Base-by-base conservation (phyloP, 176 grass and related monocot genomes). In the Metroxylon sagu region DNA sequence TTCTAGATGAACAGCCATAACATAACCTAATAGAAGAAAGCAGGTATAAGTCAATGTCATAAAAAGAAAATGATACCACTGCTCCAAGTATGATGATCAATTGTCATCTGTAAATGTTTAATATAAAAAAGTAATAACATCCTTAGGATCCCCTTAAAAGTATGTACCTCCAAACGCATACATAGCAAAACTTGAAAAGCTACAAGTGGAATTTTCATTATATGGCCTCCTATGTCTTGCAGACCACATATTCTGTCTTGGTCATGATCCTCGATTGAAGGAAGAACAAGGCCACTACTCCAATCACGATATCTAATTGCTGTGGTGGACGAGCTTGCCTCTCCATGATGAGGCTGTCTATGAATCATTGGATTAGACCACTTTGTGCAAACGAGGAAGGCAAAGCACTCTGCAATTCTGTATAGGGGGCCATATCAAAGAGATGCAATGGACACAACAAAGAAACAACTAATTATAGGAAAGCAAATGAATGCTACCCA, bases 371-470 rank as follows among this genome's bases (percentile, higher is more conserved):
- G 72, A 82, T 71, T 79, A 48, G 75, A 85, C 76, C 87, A 90
- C 73, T 80, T 83, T 52, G 72, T 74, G 74, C 75, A 90, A 26
- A 71, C 82, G 52, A 90, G 75, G 79, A 85, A 82, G 30, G 72
- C 82, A 82, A 90, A 90, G 57, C 79, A 82, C 52, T 90, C 60
- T 4, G 87, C 81, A 74, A 85, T 90, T 55, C 87, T 90, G 75
- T 23, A 64, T 60, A 61, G 50, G 3, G 35, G 10, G 35, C 2
- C 3, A 43, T 43, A 10, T 43, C 35, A 43, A 14, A 43, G 12
- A 3, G 35, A 12, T 43, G 35, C 10, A 14, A 14, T 43, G 35
- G 35, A 43, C 35, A 43, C 5, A 2, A 43, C 3, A 43, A 80
- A 72, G 43, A 29, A 50, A 43, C 0, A 53, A 74, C 70, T 21